Percentiles rank a stretch among this genome's conserved stretches.
These are phyloP conservation scores for Septoria petroselini DNA, from an alignment of 2,329 filamentous ascomycete species.

Conservation along the genomic window DNA sequence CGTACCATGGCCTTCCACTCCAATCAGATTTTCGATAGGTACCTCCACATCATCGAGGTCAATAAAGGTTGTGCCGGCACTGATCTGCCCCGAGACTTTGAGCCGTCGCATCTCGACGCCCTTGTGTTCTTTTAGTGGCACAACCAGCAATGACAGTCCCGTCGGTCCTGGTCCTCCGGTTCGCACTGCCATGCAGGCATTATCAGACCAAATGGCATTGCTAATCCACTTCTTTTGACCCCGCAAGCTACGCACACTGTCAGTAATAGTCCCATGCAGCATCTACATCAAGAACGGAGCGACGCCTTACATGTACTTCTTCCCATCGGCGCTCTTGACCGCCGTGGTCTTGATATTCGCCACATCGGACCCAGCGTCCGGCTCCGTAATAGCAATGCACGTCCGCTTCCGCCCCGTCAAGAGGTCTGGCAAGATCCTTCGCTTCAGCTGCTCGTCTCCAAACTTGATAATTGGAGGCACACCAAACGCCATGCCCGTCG, in stretches of 20 bases:
- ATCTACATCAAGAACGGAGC: too few species aligned
- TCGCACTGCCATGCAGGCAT: slow-evolving; percentile 67
- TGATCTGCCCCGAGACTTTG: slow-evolving; percentile 63
- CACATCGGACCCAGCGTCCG: slow-evolving; percentile 61
- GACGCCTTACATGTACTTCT: slow-evolving; percentile 54
- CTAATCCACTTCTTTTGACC: slow-evolving; percentile 79
- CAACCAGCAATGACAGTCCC: slow-evolving; percentile 65
- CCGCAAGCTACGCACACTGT: slow-evolving; percentile 49
- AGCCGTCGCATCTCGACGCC: slow-evolving; percentile 67
- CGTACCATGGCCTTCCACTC: slow-evolving; percentile 68
- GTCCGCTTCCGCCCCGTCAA: slow-evolving; percentile 63
- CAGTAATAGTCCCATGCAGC: too few species aligned
- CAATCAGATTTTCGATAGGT: slow-evolving; percentile 67
- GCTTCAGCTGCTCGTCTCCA: slow-evolving; percentile 60
- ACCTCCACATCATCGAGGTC: slow-evolving; percentile 73
- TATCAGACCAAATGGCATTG: slow-evolving; percentile 68
- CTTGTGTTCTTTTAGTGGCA: slow-evolving; percentile 64
- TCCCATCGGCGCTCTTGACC: slow-evolving; percentile 59
- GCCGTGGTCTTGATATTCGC: slow-evolving; percentile 70
- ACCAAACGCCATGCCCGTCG: slow-evolving; percentile 65
- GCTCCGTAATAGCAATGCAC: slow-evolving; percentile 64
- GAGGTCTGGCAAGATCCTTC: slow-evolving; percentile 65
- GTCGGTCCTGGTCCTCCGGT: slow-evolving; percentile 63
- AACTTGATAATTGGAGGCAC: slow-evolving; percentile 70
- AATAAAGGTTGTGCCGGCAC: slow-evolving; percentile 70